Base-by-base conservation (phyloP, 129 eudicot genomes). In the Helianthus tuberosus region DNA sequence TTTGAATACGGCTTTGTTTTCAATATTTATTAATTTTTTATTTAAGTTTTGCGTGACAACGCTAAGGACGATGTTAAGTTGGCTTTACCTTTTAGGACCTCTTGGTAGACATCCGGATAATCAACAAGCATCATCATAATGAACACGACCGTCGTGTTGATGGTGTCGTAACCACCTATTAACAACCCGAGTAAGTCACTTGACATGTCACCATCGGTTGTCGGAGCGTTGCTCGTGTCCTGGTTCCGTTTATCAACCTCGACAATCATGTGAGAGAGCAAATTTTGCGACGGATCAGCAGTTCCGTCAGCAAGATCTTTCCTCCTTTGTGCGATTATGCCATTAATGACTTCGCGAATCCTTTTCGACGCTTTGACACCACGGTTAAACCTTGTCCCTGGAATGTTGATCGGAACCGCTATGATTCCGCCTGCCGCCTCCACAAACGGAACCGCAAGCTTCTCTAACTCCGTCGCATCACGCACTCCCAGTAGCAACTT, bases 61-160 rank as follows among this genome's bases (percentile, higher is more conserved):
- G 38, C 8, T 58, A 20, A 20, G 11, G 38, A 58, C 0, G 23
- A 58, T 32, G 0, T 7, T 11, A 50, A 5, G 69, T 62, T 62
- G 43, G 51, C 23, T 50, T 50, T 80, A 80, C 84, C 84, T 80
- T 69, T 80, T 69, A 80, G 69, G 32, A 80, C 80, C 15, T 36
- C 67, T 64, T 53, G 54, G 75, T 80, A 80, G 47, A 80, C 84
- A n/a, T 80, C 77, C 3, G 84, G 84, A 46, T 80, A 69, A 15
- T 80, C 84, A n/a, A 80, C 84, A 11, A 80, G 72, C 36, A 69
- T 75, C 84, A 80, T 80, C 84, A 80, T 80, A 23, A 80, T 75
- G 61, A 80, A 80, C 52, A 80, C 84, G 29, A 80, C 80, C n/a
- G 80, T 80, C 11, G 84, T 80, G 72, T 80, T 80, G 32, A 80